phyloP scores from a whole-genome alignment of 352 stramenopile genomes.

The Peronospora destructor region DNA sequence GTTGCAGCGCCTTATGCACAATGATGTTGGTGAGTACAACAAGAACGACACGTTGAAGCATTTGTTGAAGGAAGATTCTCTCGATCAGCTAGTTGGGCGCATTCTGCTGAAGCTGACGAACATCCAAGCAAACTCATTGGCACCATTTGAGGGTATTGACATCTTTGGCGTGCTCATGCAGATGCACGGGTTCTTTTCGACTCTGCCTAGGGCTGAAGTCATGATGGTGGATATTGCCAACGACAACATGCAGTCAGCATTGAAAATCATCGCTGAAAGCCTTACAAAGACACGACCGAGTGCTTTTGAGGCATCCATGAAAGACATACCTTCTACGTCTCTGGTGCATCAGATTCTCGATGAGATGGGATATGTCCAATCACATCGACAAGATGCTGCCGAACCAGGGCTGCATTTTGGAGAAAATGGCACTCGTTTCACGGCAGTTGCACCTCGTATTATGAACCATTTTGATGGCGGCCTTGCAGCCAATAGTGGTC shows the following conservation, averaged over 20 bases:
- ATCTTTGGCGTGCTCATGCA: slow-evolving; percentile 81
- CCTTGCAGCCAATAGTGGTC: slow-evolving; percentile 5
- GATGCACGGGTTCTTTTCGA: slow-evolving; percentile 84
- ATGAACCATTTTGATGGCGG: slow-evolving; percentile 18
- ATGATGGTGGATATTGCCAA: slow-evolving; percentile 70
- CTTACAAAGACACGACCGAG: slow-evolving; percentile 43
- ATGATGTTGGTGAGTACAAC: slow-evolving; percentile 78
- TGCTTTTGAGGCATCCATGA: slow-evolving; percentile 52
- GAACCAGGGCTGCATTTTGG: slow-evolving; percentile 18
- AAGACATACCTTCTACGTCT: slow-evolving; percentile 52
- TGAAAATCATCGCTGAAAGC: slow-evolving; percentile 62
- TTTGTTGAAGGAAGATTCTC: slow-evolving; percentile 64
- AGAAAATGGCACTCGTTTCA: slow-evolving; percentile 10
- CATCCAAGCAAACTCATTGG: slow-evolving; percentile 45
- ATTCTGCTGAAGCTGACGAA: slow-evolving; percentile 63
- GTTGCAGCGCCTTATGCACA: slow-evolving; percentile 70
- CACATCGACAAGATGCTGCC: slow-evolving; percentile 16
- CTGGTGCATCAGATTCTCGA: slow-evolving; percentile 43
- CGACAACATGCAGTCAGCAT: slow-evolving; percentile 63
- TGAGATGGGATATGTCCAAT: slow-evolving; percentile 30
- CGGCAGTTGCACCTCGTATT: slow-evolving; percentile 10
- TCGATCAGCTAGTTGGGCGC: slow-evolving; percentile 71
- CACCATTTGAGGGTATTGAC: slow-evolving; percentile 72
- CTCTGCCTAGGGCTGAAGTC: slow-evolving; percentile 49
- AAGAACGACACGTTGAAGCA: slow-evolving; percentile 60